Evolutionary conservation across 495 filamentous ascomycete genomes (phyloP), one percentile per base, ranked within the genome.

Genomic region (Aspergillus haitiensis): DNA sequence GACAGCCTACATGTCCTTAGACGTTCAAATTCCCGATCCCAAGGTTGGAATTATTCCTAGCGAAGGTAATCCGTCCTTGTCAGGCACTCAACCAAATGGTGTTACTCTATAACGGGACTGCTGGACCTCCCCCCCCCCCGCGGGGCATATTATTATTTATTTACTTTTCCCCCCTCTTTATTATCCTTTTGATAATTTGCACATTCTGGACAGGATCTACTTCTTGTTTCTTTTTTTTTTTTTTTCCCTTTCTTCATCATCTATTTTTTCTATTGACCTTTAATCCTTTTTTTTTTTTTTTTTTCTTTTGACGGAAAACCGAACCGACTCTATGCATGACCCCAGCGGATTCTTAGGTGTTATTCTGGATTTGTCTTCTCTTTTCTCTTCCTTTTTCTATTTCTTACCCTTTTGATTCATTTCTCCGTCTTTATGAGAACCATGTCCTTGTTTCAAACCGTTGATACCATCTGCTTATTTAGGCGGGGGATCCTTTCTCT

Each of bases 1-100:
- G 65, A 92, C 92, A 36, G 93, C 89, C 13, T 97, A 96, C 72
- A 86, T 96, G 87, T 91, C 85, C 69, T 78, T 94, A 36, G 90
- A 94, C 69, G 89, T 94, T 46, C 90, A 93, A 74, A 91, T 94
- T 45, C 88, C 89, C 0, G 88, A 93, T 67, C 90, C 90, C 1
- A 85, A 91, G 66, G 77, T 91, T 46, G 83, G 81, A 46, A 73
- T 80, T 36, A 72, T 78, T 10, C 74, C 74, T 32, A 76, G 72
- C 31, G 75, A 78, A 39, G 70, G 64, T 3, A 69, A 64, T 7
- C 59, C 66, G 8, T 80, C 77, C 0, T 51, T 73, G 8, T 67
- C 75, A 2, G 72, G 72, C 32, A 80, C 75, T 36, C 66, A 75
- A 48, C 77, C 77, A 6, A 72, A 69, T 46, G 78, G 72, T 48